phyloP scores from a whole-genome alignment of 805 yeast species.

The Isabelozyma heimii region DNA sequence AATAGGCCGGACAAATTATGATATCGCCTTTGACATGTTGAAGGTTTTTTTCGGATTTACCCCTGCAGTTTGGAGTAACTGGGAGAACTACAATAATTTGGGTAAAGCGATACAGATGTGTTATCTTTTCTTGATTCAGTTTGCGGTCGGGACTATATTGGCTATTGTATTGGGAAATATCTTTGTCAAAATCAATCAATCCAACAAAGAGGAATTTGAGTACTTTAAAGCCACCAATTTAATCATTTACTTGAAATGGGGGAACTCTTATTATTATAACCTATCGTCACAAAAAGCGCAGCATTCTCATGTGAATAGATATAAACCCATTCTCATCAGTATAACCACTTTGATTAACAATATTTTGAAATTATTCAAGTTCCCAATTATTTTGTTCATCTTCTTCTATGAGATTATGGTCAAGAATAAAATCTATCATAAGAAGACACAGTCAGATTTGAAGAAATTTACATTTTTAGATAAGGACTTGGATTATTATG shows the following conservation, averaged over 20 bases:
- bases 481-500: constrained; percentile 24
- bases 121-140: constrained; percentile 53
- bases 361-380: constrained; percentile 26
- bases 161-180: constrained; percentile 51
- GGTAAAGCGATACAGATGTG: constrained; percentile 48
- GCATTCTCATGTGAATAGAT: neutral
- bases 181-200: constrained; percentile 30
- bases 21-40: constrained; percentile 50
- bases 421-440: constrained; percentile 16
- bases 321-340: neutral
- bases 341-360: constrained; percentile 4
- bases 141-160: constrained; percentile 51
- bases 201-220: constrained; percentile 38
- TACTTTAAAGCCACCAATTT: constrained; percentile 39
- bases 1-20: constrained; percentile 34
- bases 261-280: constrained; percentile 1
- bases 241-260: constrained; percentile 29
- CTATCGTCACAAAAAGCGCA: neutral
- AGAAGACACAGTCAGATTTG: constrained; percentile 12
- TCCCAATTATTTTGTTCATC: constrained; percentile 33
- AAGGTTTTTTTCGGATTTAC: constrained; percentile 57
- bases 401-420: constrained; percentile 29
- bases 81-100: constrained; percentile 46
- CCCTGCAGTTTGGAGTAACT: constrained; percentile 58
- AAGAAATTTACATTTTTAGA: constrained; percentile 36